Evolutionary conservation across 208 protist species (phyloP).

Genomic region (Trypanosomatidae sp.): DNA sequence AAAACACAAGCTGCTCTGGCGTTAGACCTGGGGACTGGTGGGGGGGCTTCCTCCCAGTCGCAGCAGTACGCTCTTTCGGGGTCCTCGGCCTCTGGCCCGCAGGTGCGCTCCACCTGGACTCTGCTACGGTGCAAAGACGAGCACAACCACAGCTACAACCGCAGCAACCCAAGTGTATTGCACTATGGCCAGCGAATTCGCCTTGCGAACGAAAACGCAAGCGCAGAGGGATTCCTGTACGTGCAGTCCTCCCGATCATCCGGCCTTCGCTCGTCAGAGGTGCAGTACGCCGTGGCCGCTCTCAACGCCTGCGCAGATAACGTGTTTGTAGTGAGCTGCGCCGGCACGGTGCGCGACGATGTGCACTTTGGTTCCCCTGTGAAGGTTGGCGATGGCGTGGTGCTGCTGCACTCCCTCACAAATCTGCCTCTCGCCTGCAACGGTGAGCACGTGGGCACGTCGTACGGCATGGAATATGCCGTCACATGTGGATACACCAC

Average conservation of each 20-base stretch:
- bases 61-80: conserved; percentile 13
- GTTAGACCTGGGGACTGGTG: conserved; percentile 37
- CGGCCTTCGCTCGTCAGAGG: conserved; percentile 42
- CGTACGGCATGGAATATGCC: conserved; percentile 64
- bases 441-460: conserved; percentile 30
- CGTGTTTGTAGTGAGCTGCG: conserved; percentile 66
- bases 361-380: conserved; percentile 60
- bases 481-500: conserved; percentile 59
- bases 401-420: conserved; percentile 69
- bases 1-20: conserved; percentile 53
- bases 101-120: conserved; percentile 74
- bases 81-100: conserved; percentile 32
- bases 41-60: background rate
- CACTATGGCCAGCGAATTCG: conserved; percentile 89
- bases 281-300: conserved; percentile 46
- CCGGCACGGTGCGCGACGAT: conserved; percentile 46
- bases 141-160: conserved; percentile 71
- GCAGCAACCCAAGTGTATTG: conserved; percentile 44
- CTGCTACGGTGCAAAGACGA: conserved; percentile 63
- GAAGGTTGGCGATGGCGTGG: conserved; percentile 65
- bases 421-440: conserved; percentile 63
- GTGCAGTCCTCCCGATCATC: conserved; percentile 56
- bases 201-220: conserved; percentile 67
- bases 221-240: conserved; percentile 63
- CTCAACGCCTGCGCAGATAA: conserved; percentile 56